Evolutionary conservation across 805 yeast genomes (phyloP).

Genomic region (Blastobotrys attinorum): DNA sequence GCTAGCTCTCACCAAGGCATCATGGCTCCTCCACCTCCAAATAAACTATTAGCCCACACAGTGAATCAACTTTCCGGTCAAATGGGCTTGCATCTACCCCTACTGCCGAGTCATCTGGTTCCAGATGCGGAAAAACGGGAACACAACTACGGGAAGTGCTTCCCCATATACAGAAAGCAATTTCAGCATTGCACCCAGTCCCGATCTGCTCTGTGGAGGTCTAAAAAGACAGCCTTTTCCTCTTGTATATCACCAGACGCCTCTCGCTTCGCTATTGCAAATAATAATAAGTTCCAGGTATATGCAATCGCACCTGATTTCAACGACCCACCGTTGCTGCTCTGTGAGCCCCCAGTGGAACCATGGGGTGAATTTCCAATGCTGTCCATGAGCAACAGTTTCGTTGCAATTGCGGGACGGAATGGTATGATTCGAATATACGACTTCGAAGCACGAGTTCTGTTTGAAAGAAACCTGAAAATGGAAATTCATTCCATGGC

Average conservation of each 20-base stretch:
- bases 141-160: constrained; percentile 61
- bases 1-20: too few relatives aligned
- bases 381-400: constrained; percentile 42
- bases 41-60: too few relatives aligned
- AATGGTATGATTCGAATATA: constrained; percentile 62
- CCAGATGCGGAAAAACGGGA: constrained; percentile 16
- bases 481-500: constrained; percentile 78
- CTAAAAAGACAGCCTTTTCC: constrained; percentile 40
- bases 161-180: constrained; percentile 69
- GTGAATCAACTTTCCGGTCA: too few relatives aligned
- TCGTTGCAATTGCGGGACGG: constrained; percentile 63
- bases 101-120: neutral
- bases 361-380: constrained; percentile 23
- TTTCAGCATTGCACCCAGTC: constrained; percentile 47
- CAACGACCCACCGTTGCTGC: constrained; percentile 43
- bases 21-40: too few relatives aligned
- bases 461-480: constrained; percentile 60
- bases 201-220: constrained; percentile 35
- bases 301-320: constrained; percentile 44
- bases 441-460: constrained; percentile 50
- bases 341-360: constrained; percentile 25
- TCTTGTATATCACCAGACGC: constrained; percentile 59
- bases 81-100: neutral
- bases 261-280: constrained; percentile 54
- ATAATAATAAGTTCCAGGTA: constrained; percentile 68